Evolutionary conservation across 2,329 filamentous ascomycete genomes (phyloP).

Genomic region (Lasiodiplodia theobromae): DNA sequence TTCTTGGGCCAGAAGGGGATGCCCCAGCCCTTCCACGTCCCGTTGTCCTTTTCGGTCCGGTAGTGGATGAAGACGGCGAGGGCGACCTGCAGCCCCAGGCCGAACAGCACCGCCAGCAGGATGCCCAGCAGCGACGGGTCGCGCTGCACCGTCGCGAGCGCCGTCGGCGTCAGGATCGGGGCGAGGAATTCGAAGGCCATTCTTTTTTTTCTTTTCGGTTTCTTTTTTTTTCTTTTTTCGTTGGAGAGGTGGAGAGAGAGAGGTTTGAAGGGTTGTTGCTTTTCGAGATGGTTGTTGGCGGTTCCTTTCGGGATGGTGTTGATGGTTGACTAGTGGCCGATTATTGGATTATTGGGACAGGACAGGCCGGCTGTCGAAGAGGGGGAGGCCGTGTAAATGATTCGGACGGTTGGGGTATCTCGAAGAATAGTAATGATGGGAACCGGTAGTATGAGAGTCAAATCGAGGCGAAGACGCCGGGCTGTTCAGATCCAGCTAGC

Average conservation of each 20-base stretch:
- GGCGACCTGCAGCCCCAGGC: conserved; percentile 6
- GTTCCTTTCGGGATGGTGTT: background rate
- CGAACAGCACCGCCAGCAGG: conserved; percentile 29
- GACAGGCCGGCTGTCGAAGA: conserved; percentile 16
- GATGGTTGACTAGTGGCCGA: background rate
- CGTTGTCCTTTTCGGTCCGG: conserved; percentile 30
- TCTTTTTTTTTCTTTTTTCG: background rate
- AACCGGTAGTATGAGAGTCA: background rate
- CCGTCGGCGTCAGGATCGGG: conserved; percentile 32
- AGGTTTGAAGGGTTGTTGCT: background rate
- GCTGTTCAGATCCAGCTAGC: background rate
- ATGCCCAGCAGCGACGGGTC: conserved; percentile 32
- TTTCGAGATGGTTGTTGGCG: background rate
- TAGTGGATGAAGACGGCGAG: conserved; percentile 29
- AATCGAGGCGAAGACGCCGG: background rate
- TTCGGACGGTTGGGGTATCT: too few species aligned
- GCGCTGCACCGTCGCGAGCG: conserved; percentile 32
- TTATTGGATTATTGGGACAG: background rate
- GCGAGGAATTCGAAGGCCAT: conserved; percentile 33
- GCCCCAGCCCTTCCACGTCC: conserved; percentile 27
- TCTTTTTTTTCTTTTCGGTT: background rate
- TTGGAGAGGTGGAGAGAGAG: background rate
- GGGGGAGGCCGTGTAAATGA: background rate
- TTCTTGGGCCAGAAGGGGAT: conserved; percentile 3
- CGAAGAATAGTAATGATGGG: background rate